phyloP scores from a whole-genome alignment of 2,329 filamentous ascomycete genomes.

The Aspergillus floridensis region DNA sequence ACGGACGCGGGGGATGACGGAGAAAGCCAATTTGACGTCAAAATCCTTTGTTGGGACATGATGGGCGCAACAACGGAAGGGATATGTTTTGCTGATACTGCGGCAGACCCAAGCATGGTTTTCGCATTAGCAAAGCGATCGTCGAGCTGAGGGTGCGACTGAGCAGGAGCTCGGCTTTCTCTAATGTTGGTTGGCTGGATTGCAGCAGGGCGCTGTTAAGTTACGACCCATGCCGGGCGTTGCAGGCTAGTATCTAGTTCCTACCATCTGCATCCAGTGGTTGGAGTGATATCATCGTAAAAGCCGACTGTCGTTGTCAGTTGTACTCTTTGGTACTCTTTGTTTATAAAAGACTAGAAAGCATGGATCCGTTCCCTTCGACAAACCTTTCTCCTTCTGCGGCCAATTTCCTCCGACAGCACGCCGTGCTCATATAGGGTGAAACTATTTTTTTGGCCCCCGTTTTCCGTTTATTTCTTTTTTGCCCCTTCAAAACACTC shows the following conservation, averaged over 20 bases:
- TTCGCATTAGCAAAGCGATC: constrained; percentile 30
- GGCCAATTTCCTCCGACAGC: not conserved
- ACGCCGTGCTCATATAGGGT: not conserved
- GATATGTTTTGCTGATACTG: constrained; percentile 48
- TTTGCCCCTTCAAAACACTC: not conserved
- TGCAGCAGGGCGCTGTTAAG: not conserved
- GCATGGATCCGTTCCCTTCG: not conserved
- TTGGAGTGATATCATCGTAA: not conserved
- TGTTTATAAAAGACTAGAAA: not conserved
- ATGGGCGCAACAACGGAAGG: constrained; percentile 46
- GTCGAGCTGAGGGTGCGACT: not conserved
- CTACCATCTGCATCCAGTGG: not conserved
- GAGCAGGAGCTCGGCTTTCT: not conserved
- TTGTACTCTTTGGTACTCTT: not conserved
- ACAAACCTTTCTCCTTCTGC: not conserved
- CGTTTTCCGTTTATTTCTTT: not conserved
- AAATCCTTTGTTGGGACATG: constrained; percentile 48
- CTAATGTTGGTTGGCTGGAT: not conserved
- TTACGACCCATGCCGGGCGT: constrained; percentile 5
- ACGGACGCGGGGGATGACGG: constrained; percentile 11
- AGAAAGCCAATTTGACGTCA: constrained; percentile 29
- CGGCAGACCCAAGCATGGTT: constrained; percentile 39
- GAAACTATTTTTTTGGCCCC: not conserved
- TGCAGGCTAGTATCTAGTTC: constrained; percentile 4
- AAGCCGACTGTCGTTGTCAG: not conserved